Evolutionary conservation across 768 basidiomycete genomes (phyloP).

Genomic region (Serendipita sp.): DNA sequence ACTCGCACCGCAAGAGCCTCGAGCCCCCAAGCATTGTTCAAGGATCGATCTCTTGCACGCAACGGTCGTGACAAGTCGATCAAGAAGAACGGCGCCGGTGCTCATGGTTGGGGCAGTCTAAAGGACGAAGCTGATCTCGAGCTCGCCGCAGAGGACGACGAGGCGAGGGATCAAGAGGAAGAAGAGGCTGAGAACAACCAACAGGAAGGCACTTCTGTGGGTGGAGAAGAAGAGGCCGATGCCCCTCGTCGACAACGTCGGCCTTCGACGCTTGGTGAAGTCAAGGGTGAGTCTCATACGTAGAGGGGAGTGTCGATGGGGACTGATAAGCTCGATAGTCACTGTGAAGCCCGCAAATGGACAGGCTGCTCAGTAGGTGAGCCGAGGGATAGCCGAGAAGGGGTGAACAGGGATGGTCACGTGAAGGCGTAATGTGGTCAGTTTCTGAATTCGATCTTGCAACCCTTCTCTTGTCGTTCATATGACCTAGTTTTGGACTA

Average conservation of each 20-base stretch:
- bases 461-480: too few relatives aligned
- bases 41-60: constrained; percentile 28
- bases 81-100: constrained; percentile 66
- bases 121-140: constrained; percentile 47
- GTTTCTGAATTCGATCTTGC: too few relatives aligned
- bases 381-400: too few relatives aligned
- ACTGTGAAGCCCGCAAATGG: background rate
- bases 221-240: background rate
- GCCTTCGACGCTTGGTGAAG: background rate
- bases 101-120: constrained; percentile 74
- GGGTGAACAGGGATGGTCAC: too few relatives aligned
- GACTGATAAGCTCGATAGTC: background rate
- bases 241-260: background rate
- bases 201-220: background rate
- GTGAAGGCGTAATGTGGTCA: too few relatives aligned
- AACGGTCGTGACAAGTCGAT: constrained; percentile 48
- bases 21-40: constrained; percentile 52
- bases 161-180: constrained; percentile 26
- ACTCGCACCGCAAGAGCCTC: constrained; percentile 64
- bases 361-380: background rate
- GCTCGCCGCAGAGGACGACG: constrained; percentile 40
- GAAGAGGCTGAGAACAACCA: constrained; percentile 9
- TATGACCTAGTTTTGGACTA: too few relatives aligned
- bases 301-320: background rate
- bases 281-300: background rate